Evolutionary conservation across 2,329 filamentous ascomycete genomes (phyloP), one percentile per base, ranked within the genome.

Genomic region (Fonsecaea pedrosoi): DNA sequence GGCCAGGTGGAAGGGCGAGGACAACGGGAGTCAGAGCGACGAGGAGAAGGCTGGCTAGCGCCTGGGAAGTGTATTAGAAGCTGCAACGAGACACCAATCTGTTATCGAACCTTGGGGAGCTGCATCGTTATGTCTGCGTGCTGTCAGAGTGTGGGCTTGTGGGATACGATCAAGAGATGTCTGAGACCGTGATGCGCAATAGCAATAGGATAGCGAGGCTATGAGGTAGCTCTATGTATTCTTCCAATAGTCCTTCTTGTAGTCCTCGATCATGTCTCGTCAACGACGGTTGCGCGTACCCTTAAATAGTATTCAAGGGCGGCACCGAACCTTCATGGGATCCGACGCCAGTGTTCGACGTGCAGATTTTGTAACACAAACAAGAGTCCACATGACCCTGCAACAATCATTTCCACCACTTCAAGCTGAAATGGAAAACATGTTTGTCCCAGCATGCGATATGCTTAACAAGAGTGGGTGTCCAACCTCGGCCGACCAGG

Each of bases 11-110:
- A 25, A 65, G 58, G 58, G 57, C 57, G 15, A 69, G 30, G 25
- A 25, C 25, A 25, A 54, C 56, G 30, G 64, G 57, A 18, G 64
- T 42, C 13, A 68, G 34, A 15, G 54, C 25, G 25, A 25, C 18
- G 25, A 69, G 9, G 50, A 68, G 32, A 58, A 71, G 15, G 45
- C 35, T 54, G 40, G 57, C 15, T 32, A 62, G 21, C 21, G 65
- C 30, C 62, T 65, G 42, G 18, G 42, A 4, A 4, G 18, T 7
- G n/a, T 12, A 15, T 57, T 57, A 53, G 38, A 13, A 4, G 18
- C 18, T 15, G 54, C 30, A 21, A 48, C 25, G 8, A 34, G 8
- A 37, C 9, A 35, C n/a, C 13, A 10, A 12, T 34, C 15, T 30
- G 32, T n/a, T 21, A 6, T 55, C 50, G 38, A 34, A 65, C 63